These are phyloP conservation scores for Aspergillus sparsus DNA, from an alignment of 495 filamentous ascomycete species.

Conservation along the genomic window DNA sequence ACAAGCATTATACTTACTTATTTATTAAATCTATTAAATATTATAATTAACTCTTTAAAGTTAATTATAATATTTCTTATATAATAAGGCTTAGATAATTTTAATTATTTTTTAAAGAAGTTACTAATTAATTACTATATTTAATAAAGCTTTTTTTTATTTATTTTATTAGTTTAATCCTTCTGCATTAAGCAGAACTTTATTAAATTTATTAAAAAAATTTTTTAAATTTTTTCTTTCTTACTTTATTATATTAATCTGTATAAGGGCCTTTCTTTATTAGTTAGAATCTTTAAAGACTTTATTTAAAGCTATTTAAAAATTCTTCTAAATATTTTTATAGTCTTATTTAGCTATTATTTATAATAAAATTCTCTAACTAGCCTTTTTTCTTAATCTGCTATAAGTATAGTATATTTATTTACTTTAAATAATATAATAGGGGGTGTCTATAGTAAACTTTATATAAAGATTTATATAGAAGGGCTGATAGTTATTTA, in stretches of 20 bases:
- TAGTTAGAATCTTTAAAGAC: background rate
- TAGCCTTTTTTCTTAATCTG: background rate
- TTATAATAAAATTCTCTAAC: background rate
- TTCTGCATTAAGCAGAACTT: background rate
- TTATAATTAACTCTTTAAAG: background rate
- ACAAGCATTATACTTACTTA: background rate
- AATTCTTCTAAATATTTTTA: background rate
- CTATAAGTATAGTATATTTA: constrained; percentile 1
- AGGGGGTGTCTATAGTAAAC: background rate
- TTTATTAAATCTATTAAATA: background rate
- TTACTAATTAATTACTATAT: background rate
- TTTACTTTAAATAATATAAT: background rate
- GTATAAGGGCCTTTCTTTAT: background rate
- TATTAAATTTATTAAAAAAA: background rate
- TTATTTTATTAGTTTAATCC: background rate
- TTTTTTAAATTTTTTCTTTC: background rate
- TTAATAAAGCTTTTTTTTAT: background rate
- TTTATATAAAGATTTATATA: constrained; percentile 3
- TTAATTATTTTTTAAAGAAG: too few species aligned
- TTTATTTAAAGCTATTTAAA: background rate
- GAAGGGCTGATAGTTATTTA: background rate
- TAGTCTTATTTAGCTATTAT: background rate
- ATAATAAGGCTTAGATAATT: background rate
- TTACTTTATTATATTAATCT: constrained; percentile 3
- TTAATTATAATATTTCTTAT: background rate